Conservation (phyloP, 768 basidiomycete species). For the Boletus eberwhitei region DNA sequence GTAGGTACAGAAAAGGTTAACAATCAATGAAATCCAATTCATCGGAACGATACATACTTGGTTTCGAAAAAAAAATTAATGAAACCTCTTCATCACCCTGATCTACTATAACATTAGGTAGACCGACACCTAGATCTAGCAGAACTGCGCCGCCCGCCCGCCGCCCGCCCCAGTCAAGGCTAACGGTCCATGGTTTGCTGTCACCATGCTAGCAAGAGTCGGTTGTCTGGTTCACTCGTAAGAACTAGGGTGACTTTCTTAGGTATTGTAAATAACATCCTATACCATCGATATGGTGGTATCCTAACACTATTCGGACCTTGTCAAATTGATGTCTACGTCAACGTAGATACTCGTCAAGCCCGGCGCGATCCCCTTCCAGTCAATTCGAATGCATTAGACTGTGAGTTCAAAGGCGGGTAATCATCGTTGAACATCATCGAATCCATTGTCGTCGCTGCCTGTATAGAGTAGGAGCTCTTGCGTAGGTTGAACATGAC, state of each 20-base stretch:
- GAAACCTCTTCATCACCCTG: too few relatives aligned
- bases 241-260: neutral
- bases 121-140: too few relatives aligned
- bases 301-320: neutral
- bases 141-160: too few relatives aligned
- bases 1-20: too few relatives aligned
- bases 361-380: neutral
- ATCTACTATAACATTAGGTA: too few relatives aligned
- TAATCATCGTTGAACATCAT: neutral
- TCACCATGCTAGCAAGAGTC: too few relatives aligned
- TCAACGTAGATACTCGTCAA: neutral
- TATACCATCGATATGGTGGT: neutral
- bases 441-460: neutral
- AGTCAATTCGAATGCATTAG: neutral
- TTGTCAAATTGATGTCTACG: neutral
- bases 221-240: neutral
- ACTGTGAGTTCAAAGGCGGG: neutral
- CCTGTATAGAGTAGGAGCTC: neutral
- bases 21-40: too few relatives aligned
- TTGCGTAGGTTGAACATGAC: constrained; percentile 14
- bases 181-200: too few relatives aligned
- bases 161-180: too few relatives aligned
- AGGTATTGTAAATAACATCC: too few relatives aligned
- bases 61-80: too few relatives aligned
- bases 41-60: too few relatives aligned